These are phyloP conservation scores for Zygosaccharomyces siamensis DNA, from an alignment of 805 yeast species.

Conservation along the genomic window DNA sequence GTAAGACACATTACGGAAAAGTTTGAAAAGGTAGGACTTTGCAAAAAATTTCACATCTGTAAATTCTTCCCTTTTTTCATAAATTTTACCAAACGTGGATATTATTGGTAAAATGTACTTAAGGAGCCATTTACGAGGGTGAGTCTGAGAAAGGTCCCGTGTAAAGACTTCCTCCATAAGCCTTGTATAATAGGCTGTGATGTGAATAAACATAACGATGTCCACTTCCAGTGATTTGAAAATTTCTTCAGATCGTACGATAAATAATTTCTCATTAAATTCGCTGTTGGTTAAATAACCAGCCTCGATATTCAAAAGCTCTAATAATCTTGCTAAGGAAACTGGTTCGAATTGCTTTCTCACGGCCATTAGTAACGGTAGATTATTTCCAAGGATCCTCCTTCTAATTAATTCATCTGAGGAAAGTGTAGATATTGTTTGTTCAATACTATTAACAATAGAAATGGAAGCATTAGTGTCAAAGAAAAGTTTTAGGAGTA, in stretches of 20 bases:
- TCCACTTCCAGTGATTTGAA: constrained; percentile 16
- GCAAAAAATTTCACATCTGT: constrained; percentile 23
- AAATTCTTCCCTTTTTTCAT: constrained; percentile 13
- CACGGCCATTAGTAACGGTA: constrained; percentile 13
- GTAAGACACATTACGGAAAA: constrained; percentile 26
- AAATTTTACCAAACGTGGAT: constrained; percentile 20
- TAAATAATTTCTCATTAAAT: constrained; percentile 19
- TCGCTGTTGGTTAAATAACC: constrained; percentile 15
- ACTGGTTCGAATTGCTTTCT: constrained; percentile 17
- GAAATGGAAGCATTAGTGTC: constrained; percentile 19
- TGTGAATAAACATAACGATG: constrained; percentile 24
- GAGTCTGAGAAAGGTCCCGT: not conserved
- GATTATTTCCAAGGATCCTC: constrained; percentile 22
- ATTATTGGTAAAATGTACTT: constrained; percentile 13
- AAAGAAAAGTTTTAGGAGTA: constrained; percentile 22
- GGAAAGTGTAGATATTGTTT: constrained; percentile 13
- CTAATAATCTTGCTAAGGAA: constrained; percentile 22
- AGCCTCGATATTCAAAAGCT: constrained; percentile 17
- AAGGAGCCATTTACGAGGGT: constrained; percentile 16
- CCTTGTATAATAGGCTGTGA: constrained; percentile 21
- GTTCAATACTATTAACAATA: constrained; percentile 26
- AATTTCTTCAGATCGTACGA: constrained; percentile 16
- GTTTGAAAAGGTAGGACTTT: constrained; percentile 19
- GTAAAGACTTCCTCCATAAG: constrained; percentile 10
- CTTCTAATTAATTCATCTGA: constrained; percentile 24